Evolutionary conservation across 306 rosid genomes (phyloP).

Genomic region (Pyrus pyrifolia): DNA sequence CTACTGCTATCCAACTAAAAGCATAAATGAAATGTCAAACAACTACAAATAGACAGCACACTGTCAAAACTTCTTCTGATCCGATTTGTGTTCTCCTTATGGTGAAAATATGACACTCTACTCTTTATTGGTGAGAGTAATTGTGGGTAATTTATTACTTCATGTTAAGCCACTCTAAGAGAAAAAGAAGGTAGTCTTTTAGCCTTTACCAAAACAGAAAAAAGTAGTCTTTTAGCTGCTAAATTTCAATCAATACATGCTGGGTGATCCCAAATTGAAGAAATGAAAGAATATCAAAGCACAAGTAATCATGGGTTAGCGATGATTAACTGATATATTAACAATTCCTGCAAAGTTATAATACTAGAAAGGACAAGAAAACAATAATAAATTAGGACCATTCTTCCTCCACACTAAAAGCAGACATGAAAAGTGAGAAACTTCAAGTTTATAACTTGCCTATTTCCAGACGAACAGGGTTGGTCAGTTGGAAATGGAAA

Average conservation of each 20-base stretch:
- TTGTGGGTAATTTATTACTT: not conserved
- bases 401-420: not conserved
- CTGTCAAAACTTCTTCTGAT: conserved; percentile 96
- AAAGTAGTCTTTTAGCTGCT: not conserved
- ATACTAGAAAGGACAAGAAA: not conserved
- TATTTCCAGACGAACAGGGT: conserved; percentile 70
- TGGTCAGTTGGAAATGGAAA: conserved; percentile 52
- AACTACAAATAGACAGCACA: conserved; percentile 29
- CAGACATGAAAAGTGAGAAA: not conserved
- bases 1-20: conserved; percentile 1
- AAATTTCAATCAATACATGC: conserved; percentile 3
- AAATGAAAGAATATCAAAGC: not conserved
- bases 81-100: conserved; percentile 25
- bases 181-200: not conserved
- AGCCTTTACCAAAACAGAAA: not conserved
- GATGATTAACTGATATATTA: not conserved
- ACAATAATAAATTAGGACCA: not conserved
- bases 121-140: not conserved
- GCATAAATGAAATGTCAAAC: conserved; percentile 6
- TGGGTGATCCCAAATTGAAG: not conserved
- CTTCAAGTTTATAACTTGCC: conserved; percentile 43
- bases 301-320: not conserved
- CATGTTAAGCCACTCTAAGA: not conserved
- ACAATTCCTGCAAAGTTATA: not conserved
- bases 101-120: not conserved